phyloP scores from a whole-genome alignment of 225 moss, liverwort and hornwort species.

The Takakia lepidozioides region DNA sequence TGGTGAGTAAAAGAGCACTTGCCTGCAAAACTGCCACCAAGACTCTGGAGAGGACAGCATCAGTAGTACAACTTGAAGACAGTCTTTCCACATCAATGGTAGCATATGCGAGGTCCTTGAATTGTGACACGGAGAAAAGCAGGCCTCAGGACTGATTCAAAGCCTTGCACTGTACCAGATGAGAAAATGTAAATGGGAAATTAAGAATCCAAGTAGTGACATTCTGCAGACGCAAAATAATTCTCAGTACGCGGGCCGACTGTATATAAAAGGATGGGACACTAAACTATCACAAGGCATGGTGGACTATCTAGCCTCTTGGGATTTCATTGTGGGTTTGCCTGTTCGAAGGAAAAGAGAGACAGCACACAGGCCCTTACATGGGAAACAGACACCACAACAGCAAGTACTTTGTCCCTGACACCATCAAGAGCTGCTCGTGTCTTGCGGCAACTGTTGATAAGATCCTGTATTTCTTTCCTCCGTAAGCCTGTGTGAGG shows the following conservation, averaged over 20 bases:
- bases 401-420: conserved; percentile 53
- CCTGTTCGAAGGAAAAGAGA: conserved; percentile 1
- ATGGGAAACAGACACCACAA: conserved; percentile 54
- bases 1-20: conserved; percentile 4
- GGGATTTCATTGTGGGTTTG: too few species aligned
- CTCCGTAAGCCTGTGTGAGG: conserved; percentile 9
- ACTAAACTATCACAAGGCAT: too few species aligned
- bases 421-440: conserved; percentile 61
- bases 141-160: too few species aligned
- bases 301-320: too few species aligned
- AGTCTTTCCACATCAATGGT: conserved; percentile 52
- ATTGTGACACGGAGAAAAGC: conserved; percentile 8
- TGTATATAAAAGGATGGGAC: too few species aligned
- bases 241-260: too few species aligned
- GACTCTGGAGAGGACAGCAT: conserved; percentile 59
- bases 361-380: conserved; percentile 22
- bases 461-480: conserved; percentile 51
- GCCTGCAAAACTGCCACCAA: conserved; percentile 86
- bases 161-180: too few species aligned
- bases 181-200: too few species aligned
- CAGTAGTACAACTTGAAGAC: conserved; percentile 40
- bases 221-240: too few species aligned
- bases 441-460: conserved; percentile 66
- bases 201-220: too few species aligned
- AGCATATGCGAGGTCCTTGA: conserved; percentile 65